Conservation (phyloP, 2,329 filamentous ascomycete species). For the Xenosphaeropsis pyriputrescens region DNA sequence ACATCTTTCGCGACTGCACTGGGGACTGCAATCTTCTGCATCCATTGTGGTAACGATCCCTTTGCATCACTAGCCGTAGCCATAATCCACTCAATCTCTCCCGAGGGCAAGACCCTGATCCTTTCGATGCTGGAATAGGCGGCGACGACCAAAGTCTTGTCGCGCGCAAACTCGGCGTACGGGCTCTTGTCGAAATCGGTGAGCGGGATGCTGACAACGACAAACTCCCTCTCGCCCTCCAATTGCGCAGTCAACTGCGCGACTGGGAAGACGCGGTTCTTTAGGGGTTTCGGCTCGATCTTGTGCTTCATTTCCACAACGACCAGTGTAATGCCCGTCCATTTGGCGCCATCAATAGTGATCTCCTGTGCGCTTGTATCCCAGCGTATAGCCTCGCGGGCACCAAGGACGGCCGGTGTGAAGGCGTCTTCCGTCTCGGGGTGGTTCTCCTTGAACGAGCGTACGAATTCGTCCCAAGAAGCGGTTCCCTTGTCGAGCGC, state of each 20-base stretch:
- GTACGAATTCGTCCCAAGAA: slow-evolving; percentile 47
- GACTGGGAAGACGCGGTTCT: slow-evolving; percentile 51
- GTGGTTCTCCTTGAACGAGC: slow-evolving; percentile 42
- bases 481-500: slow-evolving; percentile 35
- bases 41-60: slow-evolving; percentile 47
- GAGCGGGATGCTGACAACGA: slow-evolving; percentile 42
- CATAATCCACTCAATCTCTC: slow-evolving; percentile 60
- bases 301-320: slow-evolving; percentile 53
- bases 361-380: slow-evolving; percentile 24
- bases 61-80: slow-evolving; percentile 58
- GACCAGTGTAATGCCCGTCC: slow-evolving; percentile 31
- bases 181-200: slow-evolving; percentile 23
- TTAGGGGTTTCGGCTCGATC: slow-evolving; percentile 40
- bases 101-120: slow-evolving; percentile 20
- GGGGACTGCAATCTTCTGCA: slow-evolving; percentile 50
- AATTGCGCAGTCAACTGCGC: slow-evolving; percentile 40
- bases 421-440: slow-evolving; percentile 40
- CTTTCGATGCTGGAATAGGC: slow-evolving; percentile 53
- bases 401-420: slow-evolving; percentile 37
- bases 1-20: slow-evolving; percentile 57
- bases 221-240: slow-evolving; percentile 29
- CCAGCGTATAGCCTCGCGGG: slow-evolving; percentile 26
- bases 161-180: slow-evolving; percentile 19
- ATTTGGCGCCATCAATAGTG: slow-evolving; percentile 21
- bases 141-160: slow-evolving; percentile 36